phyloP scores from a whole-genome alignment of 805 yeast species.

The Tetrapisispora iriomotensis region DNA sequence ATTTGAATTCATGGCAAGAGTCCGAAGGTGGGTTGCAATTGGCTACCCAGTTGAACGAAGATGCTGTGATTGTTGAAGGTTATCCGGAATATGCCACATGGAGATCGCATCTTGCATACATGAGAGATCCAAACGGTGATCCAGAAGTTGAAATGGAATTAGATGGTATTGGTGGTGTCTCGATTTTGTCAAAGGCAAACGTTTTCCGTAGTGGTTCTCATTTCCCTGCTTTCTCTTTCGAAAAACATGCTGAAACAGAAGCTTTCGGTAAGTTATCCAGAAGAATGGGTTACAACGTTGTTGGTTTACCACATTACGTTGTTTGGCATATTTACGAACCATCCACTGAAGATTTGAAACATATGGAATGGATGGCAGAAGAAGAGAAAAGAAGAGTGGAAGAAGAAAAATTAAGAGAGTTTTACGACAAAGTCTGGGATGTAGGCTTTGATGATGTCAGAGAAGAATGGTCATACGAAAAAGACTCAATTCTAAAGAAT shows the following conservation, averaged over 20 bases:
- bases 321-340: slow-evolving; percentile 98
- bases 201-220: slow-evolving; percentile 71
- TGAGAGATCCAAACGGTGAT: slow-evolving; percentile 52
- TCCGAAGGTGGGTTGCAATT: slow-evolving; percentile 62
- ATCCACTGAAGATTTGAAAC: slow-evolving; percentile 77
- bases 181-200: slow-evolving; percentile 64
- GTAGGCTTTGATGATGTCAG: slow-evolving; percentile 70
- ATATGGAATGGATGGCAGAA: slow-evolving; percentile 83
- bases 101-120: slow-evolving; percentile 72
- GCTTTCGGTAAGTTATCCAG: slow-evolving; percentile 89
- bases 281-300: slow-evolving; percentile 76
- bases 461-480: slow-evolving; percentile 64
- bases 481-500: slow-evolving; percentile 61
- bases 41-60: slow-evolving; percentile 58
- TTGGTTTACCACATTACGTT: slow-evolving; percentile 89
- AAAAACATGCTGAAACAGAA: slow-evolving; percentile 82
- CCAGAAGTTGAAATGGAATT: slow-evolving; percentile 55
- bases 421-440: slow-evolving; percentile 64
- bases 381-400: slow-evolving; percentile 60
- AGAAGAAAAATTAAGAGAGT: slow-evolving; percentile 51
- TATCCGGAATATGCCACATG: slow-evolving; percentile 81
- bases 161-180: slow-evolving; percentile 85
- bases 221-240: slow-evolving; percentile 76
- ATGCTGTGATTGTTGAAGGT: slow-evolving; percentile 82
- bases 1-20: slow-evolving; percentile 94